Conservation (phyloP, 345 rosid species). For the Citrus cavaleriei region DNA sequence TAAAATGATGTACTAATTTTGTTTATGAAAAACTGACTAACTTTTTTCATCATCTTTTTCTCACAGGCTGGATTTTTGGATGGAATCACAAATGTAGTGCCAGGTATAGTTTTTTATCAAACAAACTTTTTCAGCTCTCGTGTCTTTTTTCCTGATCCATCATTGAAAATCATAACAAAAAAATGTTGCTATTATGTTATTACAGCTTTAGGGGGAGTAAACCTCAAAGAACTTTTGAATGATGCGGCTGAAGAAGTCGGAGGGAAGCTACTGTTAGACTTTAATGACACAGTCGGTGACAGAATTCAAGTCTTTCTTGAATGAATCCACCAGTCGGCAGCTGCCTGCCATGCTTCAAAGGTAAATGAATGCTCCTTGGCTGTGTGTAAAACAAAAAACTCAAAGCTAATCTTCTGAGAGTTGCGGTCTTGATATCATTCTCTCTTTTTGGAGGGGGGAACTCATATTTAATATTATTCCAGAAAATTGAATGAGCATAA, state of each 20-base stretch:
- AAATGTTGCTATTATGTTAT: neutral
- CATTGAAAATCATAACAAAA: neutral
- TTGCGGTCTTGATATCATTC: neutral
- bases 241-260: conserved; percentile 76
- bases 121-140: neutral
- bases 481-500: neutral
- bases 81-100: conserved; percentile 82
- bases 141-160: neutral
- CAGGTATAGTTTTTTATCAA: conserved; percentile 45
- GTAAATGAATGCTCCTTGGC: neutral
- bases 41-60: neutral
- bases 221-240: conserved; percentile 71
- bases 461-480: neutral
- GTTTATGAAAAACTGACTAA: neutral
- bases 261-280: conserved; percentile 75
- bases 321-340: conserved; percentile 18
- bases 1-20: neutral
- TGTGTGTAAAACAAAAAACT: neutral
- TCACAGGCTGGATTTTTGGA: conserved; percentile 87
- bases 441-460: neutral
- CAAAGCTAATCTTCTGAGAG: neutral
- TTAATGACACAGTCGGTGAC: conserved; percentile 73
- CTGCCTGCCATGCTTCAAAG: neutral
- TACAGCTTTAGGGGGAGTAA: conserved; percentile 81
- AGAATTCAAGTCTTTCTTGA: conserved; percentile 90